Percentiles rank a stretch among this genome's conserved stretches.
Evolutionary conservation across 2,329 filamentous ascomycete genomes (phyloP).

Genomic region (Diaporthe citriasiana): DNA sequence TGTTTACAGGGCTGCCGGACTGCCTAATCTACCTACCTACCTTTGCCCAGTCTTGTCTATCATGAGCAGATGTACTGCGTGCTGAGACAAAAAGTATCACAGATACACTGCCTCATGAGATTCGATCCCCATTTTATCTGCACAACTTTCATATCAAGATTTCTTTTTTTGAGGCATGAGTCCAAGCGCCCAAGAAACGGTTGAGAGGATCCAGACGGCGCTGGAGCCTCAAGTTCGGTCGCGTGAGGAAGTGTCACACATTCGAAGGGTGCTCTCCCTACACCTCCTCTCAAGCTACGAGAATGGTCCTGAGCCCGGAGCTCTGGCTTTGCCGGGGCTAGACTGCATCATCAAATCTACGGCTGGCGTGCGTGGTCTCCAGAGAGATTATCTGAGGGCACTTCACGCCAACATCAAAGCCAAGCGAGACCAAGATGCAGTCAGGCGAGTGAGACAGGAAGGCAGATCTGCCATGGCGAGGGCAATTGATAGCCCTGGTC

Average conservation of each 20-base stretch:
- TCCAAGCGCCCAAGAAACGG: slow-evolving; percentile 50
- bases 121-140: too few species aligned
- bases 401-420: slow-evolving; percentile 67
- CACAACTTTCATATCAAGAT: neutral
- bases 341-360: slow-evolving; percentile 53
- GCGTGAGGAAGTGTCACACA: slow-evolving; percentile 69
- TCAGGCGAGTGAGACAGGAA: slow-evolving; percentile 49
- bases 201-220: slow-evolving; percentile 57
- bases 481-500: slow-evolving; percentile 38
- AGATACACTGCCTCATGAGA: neutral
- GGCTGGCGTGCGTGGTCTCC: slow-evolving; percentile 60
- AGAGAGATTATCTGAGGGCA: slow-evolving; percentile 69
- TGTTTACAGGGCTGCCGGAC: neutral
- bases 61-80: neutral
- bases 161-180: slow-evolving; percentile 43
- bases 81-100: neutral
- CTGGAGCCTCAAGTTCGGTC: slow-evolving; percentile 69
- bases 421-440: slow-evolving; percentile 60
- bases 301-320: slow-evolving; percentile 58
- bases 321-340: slow-evolving; percentile 64
- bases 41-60: neutral
- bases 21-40: neutral
- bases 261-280: slow-evolving; percentile 68
- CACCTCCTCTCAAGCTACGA: slow-evolving; percentile 65
- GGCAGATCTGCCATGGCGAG: slow-evolving; percentile 38